phyloP scores from a whole-genome alignment of 345 rosid genomes.

The Acer yangbiense region DNA sequence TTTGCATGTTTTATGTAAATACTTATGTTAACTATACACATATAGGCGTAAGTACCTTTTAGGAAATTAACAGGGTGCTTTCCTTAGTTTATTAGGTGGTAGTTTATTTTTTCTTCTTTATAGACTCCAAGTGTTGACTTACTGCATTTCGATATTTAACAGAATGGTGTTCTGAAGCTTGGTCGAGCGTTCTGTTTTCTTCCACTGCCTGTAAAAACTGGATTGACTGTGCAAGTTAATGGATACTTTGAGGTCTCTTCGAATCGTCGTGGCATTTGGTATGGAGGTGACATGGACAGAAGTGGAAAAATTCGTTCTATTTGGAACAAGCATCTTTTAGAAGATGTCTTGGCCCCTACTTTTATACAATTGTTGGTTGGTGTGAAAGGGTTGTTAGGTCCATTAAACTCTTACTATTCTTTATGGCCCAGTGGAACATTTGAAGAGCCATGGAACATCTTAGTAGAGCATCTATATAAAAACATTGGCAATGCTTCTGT shows the following conservation, averaged over 20 bases:
- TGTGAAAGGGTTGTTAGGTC: constrained; percentile 64
- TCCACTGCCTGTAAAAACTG: constrained; percentile 92
- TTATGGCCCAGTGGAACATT: constrained; percentile 82
- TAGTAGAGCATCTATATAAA: constrained; percentile 79
- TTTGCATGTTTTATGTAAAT: not conserved
- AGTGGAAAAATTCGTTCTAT: constrained; percentile 92
- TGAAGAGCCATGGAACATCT: constrained; percentile 94
- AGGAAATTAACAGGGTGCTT: constrained; percentile 9
- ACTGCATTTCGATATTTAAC: constrained; percentile 39
- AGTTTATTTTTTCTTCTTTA: constrained; percentile 6
- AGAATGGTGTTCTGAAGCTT: constrained; percentile 63
- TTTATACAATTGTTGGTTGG: constrained; percentile 65
- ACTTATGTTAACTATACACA: not conserved
- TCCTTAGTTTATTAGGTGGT: constrained; percentile 5
- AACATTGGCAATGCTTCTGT: constrained; percentile 59
- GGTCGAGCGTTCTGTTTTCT: constrained; percentile 97
- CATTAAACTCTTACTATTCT: constrained; percentile 65
- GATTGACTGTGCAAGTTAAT: constrained; percentile 81
- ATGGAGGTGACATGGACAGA: constrained; percentile 97
- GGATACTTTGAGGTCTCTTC: constrained; percentile 97
- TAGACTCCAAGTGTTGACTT: constrained; percentile 21
- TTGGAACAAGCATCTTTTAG: constrained; percentile 94
- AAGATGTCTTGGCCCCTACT: constrained; percentile 83
- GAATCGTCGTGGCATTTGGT: constrained; percentile 98
- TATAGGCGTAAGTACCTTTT: not conserved